Evolutionary conservation across 164 flowering plant genomes (phyloP), one percentile per base, ranked within the genome.

Genomic region (Aristolochia fimbriata): DNA sequence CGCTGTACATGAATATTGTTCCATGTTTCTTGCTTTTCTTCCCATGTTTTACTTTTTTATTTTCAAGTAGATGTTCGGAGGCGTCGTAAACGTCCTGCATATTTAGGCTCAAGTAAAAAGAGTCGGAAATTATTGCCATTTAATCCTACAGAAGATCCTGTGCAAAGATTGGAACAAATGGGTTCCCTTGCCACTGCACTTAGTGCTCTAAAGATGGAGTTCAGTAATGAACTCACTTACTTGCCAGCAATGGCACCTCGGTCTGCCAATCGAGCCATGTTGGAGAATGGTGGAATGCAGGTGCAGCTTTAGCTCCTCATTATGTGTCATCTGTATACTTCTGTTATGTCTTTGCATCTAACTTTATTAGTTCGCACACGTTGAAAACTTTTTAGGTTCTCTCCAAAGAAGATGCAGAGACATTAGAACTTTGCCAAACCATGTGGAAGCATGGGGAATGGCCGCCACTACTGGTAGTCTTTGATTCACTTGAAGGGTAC

Each of bases 271-370:
- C 77, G 67, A 19, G 81, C 91, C 14, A 58, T 56, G 43, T 68
- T 83, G 46, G 91, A 87, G 61, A 63, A 66, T 47, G 87, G 87
- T 54, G 88, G 85, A 65, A 85, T 87, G 87, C 95, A 87, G 88
- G 95, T 87, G 46, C 15, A 16, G n/a, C 20, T 30, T 31, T 56
- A 12, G 43, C 8, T 37, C 9, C 45, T 19, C 22, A 16, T 30
- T 8, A 10, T 22, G 15, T 27, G 13, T 23, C n/a, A n/a, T 22
- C 14, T 6, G 1, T 23, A 20, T 12, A 56, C 19, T 49, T 1
- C 14, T 11, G 12, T 53, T 53, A 0, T 41, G 33, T 19, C 60
- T n/a, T 3, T 23, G 27, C 56, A 52, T 20, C 15, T 23, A 19
- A 27, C 27, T n/a, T 56, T 6, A 23, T 21, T 19, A n/a, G 12